Base-by-base conservation (phyloP, 2,329 filamentous ascomycete species). In the Xylaria sp. region DNA sequence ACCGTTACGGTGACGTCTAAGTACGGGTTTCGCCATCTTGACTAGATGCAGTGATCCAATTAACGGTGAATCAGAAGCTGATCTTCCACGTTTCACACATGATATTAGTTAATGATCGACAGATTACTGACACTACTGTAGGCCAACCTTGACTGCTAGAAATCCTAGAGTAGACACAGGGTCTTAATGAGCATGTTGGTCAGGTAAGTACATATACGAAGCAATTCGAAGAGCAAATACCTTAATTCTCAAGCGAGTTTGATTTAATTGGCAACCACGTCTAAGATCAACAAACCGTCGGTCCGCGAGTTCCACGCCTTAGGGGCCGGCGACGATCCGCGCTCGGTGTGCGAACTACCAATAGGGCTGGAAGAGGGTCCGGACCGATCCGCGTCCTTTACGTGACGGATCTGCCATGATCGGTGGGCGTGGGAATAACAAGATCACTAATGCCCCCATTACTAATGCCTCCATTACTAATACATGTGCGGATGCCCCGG, bases 291-390 rank as follows among this genome's bases (percentile, higher is more conserved):
- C 31, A 13, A 13, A 28, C 41, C 3, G 50, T 18, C 25, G 7
- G 18, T 54, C 54, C 12, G 13, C n/a, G 39, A n/a, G 23, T 55
- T 37, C 18, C n/a, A 60, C 39, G 10, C 10, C 18, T 31, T 13
- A 34, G 8, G 34, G 25, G 34, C 34, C 46, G 50, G 23, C 23
- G 3, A 10, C 31, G 23, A 50, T 34, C 57, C 41, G 34, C 8
- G 44, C 18, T 67, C 59, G 52, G 44, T 54, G 44, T 54, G n/a
- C 37, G 65, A 63, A 54, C 44, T n/a, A n/a, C 59, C 52, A 67
- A 60, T 60, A 13, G 23, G 37, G 37, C 20, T 34, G 13, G 10
- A 44, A 37, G 31, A 51, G 5, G 61, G 39, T n/a, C 56, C 56
- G 55, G 55, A 20, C 60, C 48, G 61, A 41, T 50, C 61, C 61